Evolutionary conservation across 495 filamentous ascomycete species (phyloP).

Genomic region (Podospora pseudoanserina): DNA sequence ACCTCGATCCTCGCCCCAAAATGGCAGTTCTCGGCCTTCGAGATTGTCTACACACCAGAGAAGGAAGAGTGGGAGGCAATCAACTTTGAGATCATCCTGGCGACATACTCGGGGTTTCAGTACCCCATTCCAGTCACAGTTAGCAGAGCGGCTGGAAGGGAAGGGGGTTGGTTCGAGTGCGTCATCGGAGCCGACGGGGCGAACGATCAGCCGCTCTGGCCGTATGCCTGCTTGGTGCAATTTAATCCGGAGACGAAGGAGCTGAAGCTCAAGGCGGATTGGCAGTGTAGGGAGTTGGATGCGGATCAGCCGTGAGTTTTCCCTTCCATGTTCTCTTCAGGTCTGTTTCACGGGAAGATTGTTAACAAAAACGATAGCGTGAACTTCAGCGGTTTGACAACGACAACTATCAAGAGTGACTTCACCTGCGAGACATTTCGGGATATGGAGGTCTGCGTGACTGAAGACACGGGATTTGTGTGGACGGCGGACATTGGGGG

Average conservation of each 20-base stretch:
- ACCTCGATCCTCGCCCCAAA: slow-evolving; percentile 25
- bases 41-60: slow-evolving; percentile 6
- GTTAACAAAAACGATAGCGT: slow-evolving; percentile 13
- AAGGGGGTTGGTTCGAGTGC: slow-evolving; percentile 22
- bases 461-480: neutral
- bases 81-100: slow-evolving; percentile 27
- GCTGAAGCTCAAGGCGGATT: slow-evolving; percentile 25
- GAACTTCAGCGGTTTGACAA: slow-evolving; percentile 25
- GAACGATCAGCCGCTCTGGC: slow-evolving; percentile 23
- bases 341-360: neutral
- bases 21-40: slow-evolving; percentile 28
- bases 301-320: slow-evolving; percentile 25
- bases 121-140: slow-evolving; percentile 24
- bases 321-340: neutral
- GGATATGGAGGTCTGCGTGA: neutral
- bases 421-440: neutral
- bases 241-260: slow-evolving; percentile 19
- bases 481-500: neutral
- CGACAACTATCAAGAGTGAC: slow-evolving; percentile 17
- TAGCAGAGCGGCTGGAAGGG: neutral
- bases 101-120: slow-evolving; percentile 22
- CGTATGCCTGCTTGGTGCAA: slow-evolving; percentile 21
- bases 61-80: neutral
- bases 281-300: slow-evolving; percentile 32
- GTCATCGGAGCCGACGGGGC: slow-evolving; percentile 22